Evolutionary conservation across 768 basidiomycete genomes (phyloP), one percentile per base, ranked within the genome.

Genomic region (Lepiota subincarnata): DNA sequence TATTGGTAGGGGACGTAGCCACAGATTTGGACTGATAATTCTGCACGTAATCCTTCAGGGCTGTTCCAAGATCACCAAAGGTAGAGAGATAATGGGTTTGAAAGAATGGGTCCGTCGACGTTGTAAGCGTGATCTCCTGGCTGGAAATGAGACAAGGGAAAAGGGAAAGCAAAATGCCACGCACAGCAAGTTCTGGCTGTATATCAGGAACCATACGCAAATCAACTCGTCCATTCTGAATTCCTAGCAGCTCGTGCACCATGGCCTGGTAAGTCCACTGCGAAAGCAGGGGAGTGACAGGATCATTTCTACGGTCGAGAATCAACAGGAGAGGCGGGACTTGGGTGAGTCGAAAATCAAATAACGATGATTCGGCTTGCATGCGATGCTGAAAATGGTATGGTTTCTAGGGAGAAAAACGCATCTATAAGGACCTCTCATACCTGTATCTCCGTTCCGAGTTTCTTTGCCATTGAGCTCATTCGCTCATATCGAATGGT

Each of bases 241-340:
- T 97, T 1, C 90, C 88, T 6, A 98, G 71, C 12, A 97, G 75
- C 66, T 98, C 97, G 63, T 99, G 97, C 0, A 98, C 97, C 95
- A 98, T 98, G 1, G 96, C 97, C 67, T 98, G 96, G 71, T 98
- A 98, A 20, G 97, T 98, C 97, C 97, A 98, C 69, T 98, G 97
- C 2, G 92, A 92, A 26, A 98, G 77, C 35, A 98, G 72, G 3
- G 97, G 97, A 0, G 97, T 98, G 4, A 98, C 92, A 2, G 97
- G 97, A 64, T 99, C 97, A 68, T 97, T 98, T 58, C 96, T 77
- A 57, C 97, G 81, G 70, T 99, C 97, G 51, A 99, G 78, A 58
- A 99, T 91, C 47, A 99, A 78, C 31, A 99, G 73, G 40, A 98
- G 65, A 6, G 97, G 97, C 1, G 92, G 81, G 6, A 92, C 84